Base-by-base conservation (phyloP, 202 grass and related monocot genomes). In the Zoysia matrella region DNA sequence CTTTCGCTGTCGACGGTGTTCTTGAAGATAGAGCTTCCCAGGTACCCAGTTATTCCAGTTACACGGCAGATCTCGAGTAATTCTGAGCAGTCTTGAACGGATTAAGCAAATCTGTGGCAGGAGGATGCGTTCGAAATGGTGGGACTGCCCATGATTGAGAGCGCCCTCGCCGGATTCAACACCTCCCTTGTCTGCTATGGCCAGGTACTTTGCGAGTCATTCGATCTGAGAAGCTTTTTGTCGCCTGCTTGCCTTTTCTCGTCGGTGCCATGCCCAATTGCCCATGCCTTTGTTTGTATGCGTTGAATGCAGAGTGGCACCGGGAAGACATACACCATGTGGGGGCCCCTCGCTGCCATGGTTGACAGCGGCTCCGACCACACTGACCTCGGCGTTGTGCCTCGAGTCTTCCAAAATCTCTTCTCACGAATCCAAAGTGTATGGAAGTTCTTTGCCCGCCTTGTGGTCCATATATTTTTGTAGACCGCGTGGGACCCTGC, bases 321-420 rank as follows among this genome's bases (percentile, higher is more conserved):
- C 2, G 96, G 96, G 18, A 98, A 98, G 90, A 93, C 96, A 0
- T 93, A 98, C 77, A 98, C 92, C 43, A 93, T 98, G 87, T 98
- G 92, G 91, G 96, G 92, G 1, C 81, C 96, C 44, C 90, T 92
- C 5, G 88, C 88, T 47, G 89, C 96, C 74, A 98, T 98, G 92
- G 80, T 98, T 41, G 80, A 88, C 72, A 79, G 58, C 47, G 10
- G 43, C 44, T 82, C 89, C 14, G 81, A 87, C 70, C 69, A 90
- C 7, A 60, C 76, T 39, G 81, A 90, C 53, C 47, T 60, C 1
- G 96, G 96, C 12, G 11, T 98, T 2, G 96, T 88, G 45, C 96
- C 92, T 90, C 92, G 96, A 39, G 80, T 95, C 81, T 95, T 98
- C 90, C 85, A 81, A 36, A 87, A 78, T 81, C 79, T 98, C 50